Evolutionary conservation across 306 rosid genomes (phyloP).

Genomic region (Quercus gilva): DNA sequence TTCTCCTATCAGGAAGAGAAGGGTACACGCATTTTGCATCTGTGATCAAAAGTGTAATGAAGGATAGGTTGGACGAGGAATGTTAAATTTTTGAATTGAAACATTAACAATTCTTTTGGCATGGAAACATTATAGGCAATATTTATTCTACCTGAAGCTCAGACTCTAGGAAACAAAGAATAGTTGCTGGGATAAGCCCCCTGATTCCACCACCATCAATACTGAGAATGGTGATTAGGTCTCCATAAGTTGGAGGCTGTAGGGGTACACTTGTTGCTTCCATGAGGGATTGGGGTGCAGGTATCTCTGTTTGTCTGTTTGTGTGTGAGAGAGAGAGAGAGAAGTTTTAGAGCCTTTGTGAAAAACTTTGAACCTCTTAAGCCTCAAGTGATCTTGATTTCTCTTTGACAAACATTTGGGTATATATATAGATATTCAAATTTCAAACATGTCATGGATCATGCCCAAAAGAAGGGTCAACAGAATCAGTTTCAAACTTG

Average conservation of each 20-base stretch:
- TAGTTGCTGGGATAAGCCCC: slow-evolving; percentile 61
- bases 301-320: too few species aligned
- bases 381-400: not conserved
- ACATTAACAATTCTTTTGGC: too few species aligned
- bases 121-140: not conserved
- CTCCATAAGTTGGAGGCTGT: slow-evolving; percentile 63
- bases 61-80: too few species aligned
- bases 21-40: too few species aligned
- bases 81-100: too few species aligned
- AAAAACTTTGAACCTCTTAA: not conserved
- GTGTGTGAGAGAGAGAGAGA: not conserved
- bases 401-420: not conserved
- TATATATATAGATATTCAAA: not conserved
- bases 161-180: slow-evolving; percentile 58
- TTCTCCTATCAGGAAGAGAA: too few species aligned
- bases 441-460: not conserved
- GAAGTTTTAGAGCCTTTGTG: not conserved
- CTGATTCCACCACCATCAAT: slow-evolving; percentile 71
- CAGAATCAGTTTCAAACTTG: too few species aligned
- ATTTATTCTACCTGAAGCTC: slow-evolving; percentile 54
- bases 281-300: not conserved
- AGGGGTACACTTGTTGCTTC: not conserved
- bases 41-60: too few species aligned
- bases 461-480: too few species aligned
- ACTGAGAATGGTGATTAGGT: slow-evolving; percentile 59